Evolutionary conservation across 2,329 filamentous ascomycete genomes (phyloP).

Genomic region (Davidsoniella neocaledoniae): DNA sequence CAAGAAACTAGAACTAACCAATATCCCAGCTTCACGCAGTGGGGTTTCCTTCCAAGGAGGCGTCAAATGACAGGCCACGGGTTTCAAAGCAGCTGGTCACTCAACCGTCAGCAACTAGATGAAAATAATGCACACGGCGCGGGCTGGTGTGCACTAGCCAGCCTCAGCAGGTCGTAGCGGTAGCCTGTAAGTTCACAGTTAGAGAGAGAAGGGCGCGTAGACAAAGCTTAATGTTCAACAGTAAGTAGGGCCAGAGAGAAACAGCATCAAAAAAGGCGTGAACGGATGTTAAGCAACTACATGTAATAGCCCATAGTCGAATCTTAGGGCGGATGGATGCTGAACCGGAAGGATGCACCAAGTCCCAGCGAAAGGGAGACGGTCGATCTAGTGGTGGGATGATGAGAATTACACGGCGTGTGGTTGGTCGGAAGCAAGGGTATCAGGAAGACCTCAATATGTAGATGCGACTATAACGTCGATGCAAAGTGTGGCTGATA

Average conservation of each 20-base stretch:
- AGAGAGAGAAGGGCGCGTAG: fast-evolving
- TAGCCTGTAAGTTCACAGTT: no score
- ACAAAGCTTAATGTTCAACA: no score
- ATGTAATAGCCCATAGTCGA: no score
- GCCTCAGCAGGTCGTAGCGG: neutral
- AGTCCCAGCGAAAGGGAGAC: no score
- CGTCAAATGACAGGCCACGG: constrained; percentile 7
- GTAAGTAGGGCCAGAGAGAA: no score
- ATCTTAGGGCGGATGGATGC: neutral
- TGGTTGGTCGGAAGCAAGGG: constrained; percentile 3
- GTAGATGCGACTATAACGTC: neutral
- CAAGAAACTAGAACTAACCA: no score
- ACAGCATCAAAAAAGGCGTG: no score
- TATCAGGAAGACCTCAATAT: constrained; percentile 11
- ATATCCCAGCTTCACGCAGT: no score
- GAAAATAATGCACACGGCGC: no score
- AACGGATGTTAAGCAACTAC: no score
- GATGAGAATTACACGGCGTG: constrained; percentile 3
- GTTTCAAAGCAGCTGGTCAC: constrained; percentile 9
- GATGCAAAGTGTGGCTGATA: neutral
- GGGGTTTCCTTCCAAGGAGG: neutral
- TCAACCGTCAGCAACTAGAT: neutral
- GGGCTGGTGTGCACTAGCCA: neutral
- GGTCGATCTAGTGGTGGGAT: neutral
- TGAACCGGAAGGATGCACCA: neutral